These are phyloP conservation scores for Lentinus tigrinus DNA, from an alignment of 768 basidiomycete species.

Conservation along the genomic window DNA sequence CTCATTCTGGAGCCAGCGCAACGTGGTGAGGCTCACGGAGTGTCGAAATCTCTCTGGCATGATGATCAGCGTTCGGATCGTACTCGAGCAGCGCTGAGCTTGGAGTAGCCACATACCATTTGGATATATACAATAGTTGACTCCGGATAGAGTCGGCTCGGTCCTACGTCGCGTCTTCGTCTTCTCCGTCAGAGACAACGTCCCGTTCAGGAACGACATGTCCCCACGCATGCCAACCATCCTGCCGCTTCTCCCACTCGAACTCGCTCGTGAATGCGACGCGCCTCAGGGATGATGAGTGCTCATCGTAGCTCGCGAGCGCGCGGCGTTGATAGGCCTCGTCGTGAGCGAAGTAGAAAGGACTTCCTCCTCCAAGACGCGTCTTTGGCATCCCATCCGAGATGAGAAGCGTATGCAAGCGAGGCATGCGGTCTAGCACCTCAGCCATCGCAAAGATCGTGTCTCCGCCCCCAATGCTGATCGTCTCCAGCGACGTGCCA, in stretches of 20 bases:
- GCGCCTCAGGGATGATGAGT: background rate
- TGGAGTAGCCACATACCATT: too few relatives aligned
- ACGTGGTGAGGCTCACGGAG: too few relatives aligned
- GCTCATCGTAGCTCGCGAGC: background rate
- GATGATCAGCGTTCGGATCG: too few relatives aligned
- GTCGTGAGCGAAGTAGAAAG: background rate
- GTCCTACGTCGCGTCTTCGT: too few relatives aligned
- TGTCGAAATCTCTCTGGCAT: too few relatives aligned
- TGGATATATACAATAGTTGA: too few relatives aligned
- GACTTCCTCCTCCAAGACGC: background rate
- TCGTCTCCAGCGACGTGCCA: background rate
- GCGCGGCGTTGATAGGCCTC: background rate
- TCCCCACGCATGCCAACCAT: background rate
- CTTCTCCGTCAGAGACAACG: too few relatives aligned
- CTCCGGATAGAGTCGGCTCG: too few relatives aligned
- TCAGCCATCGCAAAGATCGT: background rate
- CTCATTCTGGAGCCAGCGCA: too few relatives aligned
- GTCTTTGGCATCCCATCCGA: background rate
- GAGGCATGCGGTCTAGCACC: background rate
- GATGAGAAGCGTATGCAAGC: background rate
- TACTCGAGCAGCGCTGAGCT: too few relatives aligned
- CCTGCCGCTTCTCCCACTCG: constrained; percentile 6
- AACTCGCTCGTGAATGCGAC: constrained; percentile 6
- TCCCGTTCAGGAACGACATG: too few relatives aligned
- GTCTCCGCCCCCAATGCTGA: too few relatives aligned